A percentile compares a stretch with the other conserved stretches of the same genome.
Evolutionary conservation across 371 early-diverging fungal species (phyloP).

Genomic region (Mortierella sp.): DNA sequence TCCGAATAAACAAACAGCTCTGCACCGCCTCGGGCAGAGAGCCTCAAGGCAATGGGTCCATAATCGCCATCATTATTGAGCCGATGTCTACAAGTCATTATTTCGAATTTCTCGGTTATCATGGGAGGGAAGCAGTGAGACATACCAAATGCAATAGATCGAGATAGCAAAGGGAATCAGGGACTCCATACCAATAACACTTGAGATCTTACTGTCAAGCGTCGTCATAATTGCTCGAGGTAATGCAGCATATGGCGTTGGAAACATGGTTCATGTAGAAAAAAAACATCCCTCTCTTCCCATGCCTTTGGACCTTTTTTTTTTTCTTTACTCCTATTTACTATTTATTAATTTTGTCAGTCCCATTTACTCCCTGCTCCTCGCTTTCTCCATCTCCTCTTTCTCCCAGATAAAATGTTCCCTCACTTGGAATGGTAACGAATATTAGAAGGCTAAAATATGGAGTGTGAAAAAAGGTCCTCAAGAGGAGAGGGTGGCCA

Average conservation of each 20-base stretch:
- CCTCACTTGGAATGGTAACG: conserved; percentile 20
- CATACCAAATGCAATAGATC: too few species aligned
- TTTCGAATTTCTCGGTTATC: too few species aligned
- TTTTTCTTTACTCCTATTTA: not conserved
- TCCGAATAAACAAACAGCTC: too few species aligned
- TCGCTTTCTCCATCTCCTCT: conserved; percentile 10
- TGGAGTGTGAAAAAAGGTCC: conserved; percentile 1
- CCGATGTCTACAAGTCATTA: too few species aligned
- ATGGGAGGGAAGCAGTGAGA: too few species aligned
- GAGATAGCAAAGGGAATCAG: not conserved
- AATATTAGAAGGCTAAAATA: conserved; percentile 1
- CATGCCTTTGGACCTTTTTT: not conserved
- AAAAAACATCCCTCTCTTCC: not conserved
- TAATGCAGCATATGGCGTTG: conserved; percentile 7
- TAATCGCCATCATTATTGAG: too few species aligned
- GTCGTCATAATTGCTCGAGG: conserved; percentile 1
- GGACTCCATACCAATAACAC: too few species aligned
- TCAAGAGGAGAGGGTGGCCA: not conserved
- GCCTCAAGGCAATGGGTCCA: too few species aligned
- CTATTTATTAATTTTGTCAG: not conserved
- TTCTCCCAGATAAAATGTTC: conserved; percentile 18
- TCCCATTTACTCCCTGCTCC: conserved; percentile 9
- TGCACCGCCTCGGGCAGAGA: too few species aligned
- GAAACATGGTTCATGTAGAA: not conserved
- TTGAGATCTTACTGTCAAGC: conserved; percentile 2